Percentiles rank a stretch among this genome's conserved stretches.
Conservation (phyloP, 176 grass and related monocot genomes). For the Paspalum notatum region DNA sequence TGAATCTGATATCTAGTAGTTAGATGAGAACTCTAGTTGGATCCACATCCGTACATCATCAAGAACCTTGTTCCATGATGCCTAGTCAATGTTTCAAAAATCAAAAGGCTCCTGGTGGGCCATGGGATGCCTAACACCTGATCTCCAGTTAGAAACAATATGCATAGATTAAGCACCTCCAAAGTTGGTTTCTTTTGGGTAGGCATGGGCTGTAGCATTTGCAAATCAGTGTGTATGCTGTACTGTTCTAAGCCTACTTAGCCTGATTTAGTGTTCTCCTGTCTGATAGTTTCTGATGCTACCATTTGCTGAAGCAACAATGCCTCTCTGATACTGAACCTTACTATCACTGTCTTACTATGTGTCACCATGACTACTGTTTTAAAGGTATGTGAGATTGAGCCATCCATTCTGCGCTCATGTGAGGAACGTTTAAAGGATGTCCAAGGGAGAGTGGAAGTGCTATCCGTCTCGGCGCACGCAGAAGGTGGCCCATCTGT, state of each 20-base stretch:
- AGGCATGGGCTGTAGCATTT: too few relatives aligned
- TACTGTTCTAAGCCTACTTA: background rate
- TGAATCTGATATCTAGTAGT: background rate
- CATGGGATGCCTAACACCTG: background rate
- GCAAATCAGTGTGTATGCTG: too few relatives aligned
- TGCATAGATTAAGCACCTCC: background rate
- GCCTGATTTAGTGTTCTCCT: background rate
- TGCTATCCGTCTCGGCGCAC: slow-evolving; percentile 67
- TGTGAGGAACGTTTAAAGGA: slow-evolving; percentile 77
- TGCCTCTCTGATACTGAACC: background rate
- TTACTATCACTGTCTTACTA: background rate
- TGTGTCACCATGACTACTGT: background rate
- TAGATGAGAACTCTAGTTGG: too few relatives aligned
- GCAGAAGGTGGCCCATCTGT: slow-evolving; percentile 61
- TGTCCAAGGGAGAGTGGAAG: slow-evolving; percentile 78
- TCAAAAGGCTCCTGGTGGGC: too few relatives aligned
- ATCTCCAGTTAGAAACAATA: background rate
- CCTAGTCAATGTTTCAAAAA: background rate
- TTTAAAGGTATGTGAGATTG: slow-evolving; percentile 83
- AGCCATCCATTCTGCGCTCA: slow-evolving; percentile 72
- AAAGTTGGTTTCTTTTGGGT: too few relatives aligned
- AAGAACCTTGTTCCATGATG: background rate
- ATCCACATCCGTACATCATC: background rate
- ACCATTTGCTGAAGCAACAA: background rate
- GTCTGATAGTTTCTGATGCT: background rate